Evolutionary conservation across 345 rosid genomes (phyloP).

Genomic region (Lumnitzera littorea): DNA sequence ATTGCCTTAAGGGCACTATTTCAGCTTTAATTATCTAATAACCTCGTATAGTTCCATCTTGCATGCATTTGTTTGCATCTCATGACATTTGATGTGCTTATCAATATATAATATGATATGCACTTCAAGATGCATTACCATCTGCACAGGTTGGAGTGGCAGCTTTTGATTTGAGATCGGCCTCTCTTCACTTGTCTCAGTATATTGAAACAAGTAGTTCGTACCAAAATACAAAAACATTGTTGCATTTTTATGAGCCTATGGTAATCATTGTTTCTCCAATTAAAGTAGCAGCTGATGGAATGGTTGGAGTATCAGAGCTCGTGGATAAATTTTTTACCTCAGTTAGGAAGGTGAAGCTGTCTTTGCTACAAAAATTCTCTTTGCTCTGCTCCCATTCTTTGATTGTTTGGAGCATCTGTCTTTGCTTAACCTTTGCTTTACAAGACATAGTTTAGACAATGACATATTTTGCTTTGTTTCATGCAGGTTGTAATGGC

Average conservation of each 20-base stretch:
- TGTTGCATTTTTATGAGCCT: slow-evolving; percentile 82
- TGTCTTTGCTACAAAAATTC: slow-evolving; percentile 3
- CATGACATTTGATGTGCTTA: too few species aligned
- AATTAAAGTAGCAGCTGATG: slow-evolving; percentile 71
- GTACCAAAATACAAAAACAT: slow-evolving; percentile 81
- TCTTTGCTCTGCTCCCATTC: not conserved
- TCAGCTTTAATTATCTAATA: too few species aligned
- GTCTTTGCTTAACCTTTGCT: not conserved
- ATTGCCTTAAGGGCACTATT: too few species aligned
- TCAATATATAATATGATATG: too few species aligned
- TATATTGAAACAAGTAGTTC: slow-evolving; percentile 94
- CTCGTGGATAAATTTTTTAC: slow-evolving; percentile 60
- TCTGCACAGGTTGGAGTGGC: slow-evolving; percentile 80
- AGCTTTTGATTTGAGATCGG: slow-evolving; percentile 88
- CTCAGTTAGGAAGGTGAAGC: slow-evolving; percentile 67
- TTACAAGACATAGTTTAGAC: not conserved
- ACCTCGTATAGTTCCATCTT: too few species aligned
- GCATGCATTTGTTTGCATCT: too few species aligned
- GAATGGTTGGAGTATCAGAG: slow-evolving; percentile 89
- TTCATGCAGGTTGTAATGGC: slow-evolving; percentile 66
- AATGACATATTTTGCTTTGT: not conserved
- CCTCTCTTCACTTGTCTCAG: slow-evolving; percentile 88
- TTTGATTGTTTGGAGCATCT: not conserved
- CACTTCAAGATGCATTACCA: not conserved
- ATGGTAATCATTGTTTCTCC: slow-evolving; percentile 77